phyloP scores from a whole-genome alignment of 768 basidiomycete species.

The Amanita rubescens region DNA sequence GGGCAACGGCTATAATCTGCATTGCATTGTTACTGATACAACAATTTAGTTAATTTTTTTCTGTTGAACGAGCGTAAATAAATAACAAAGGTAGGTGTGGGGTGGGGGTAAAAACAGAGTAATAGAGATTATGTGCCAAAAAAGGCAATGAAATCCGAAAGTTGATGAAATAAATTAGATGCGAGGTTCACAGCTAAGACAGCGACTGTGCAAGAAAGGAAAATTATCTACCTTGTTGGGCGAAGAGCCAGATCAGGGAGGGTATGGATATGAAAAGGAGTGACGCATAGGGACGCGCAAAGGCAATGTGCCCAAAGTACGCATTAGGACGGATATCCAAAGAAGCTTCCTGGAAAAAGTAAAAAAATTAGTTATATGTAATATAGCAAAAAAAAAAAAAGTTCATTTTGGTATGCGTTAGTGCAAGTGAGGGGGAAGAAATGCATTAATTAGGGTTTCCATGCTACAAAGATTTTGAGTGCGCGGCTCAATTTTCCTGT shows the following conservation, averaged over 20 bases:
- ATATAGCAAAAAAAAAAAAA: no score
- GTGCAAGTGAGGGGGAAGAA: not conserved
- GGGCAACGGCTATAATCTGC: not conserved
- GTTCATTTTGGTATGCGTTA: not conserved
- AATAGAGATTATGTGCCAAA: not conserved
- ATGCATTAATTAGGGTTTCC: conserved; percentile 32
- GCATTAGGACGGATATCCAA: no score
- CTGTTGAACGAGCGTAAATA: not conserved
- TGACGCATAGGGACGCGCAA: conserved; percentile 6
- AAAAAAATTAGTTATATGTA: not conserved
- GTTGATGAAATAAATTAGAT: not conserved
- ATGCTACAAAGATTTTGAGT: conserved; percentile 48
- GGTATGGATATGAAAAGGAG: conserved; percentile 4
- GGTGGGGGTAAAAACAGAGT: no score
- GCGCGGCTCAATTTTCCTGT: conserved; percentile 43
- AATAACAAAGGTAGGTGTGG: no score
- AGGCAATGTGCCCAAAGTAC: conserved; percentile 10
- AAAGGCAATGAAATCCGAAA: not conserved
- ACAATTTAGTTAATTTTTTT: not conserved
- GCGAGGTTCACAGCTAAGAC: not conserved
- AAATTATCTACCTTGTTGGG: conserved; percentile 8
- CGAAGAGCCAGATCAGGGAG: not conserved
- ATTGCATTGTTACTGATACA: not conserved
- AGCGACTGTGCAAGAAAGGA: conserved; percentile 8
- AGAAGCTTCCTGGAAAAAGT: no score